Conservation (phyloP, 306 rosid genomes). For the Inga laurina region DNA sequence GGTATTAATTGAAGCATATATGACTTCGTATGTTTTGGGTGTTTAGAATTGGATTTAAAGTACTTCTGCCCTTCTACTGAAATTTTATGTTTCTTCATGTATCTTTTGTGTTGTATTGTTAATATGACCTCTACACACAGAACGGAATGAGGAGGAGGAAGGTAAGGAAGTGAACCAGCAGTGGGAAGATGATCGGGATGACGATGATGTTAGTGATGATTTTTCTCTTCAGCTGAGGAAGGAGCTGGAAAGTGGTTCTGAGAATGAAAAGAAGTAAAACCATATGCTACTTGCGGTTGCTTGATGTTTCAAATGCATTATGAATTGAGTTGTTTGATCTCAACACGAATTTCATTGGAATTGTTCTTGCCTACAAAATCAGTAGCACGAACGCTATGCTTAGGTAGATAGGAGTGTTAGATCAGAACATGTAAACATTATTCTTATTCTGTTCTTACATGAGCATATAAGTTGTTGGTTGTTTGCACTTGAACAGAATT, state of each 20-base stretch:
- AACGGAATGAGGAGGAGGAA: conserved; percentile 79
- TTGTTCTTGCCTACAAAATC: conserved; percentile 10
- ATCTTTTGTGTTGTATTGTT: conserved; percentile 20
- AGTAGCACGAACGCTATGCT: conserved; percentile 21
- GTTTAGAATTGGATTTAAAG: neutral
- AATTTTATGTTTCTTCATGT: conserved; percentile 15
- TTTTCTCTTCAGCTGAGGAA: conserved; percentile 55
- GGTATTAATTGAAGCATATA: neutral
- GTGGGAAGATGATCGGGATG: conserved; percentile 99
- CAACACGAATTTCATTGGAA: neutral
- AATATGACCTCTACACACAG: conserved; percentile 39
- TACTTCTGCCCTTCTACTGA: neutral
- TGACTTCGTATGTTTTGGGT: conserved; percentile 2
- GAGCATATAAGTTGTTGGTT: conserved; percentile 16
- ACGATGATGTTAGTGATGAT: conserved; percentile 62
- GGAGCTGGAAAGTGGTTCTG: conserved; percentile 75
- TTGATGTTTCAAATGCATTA: conserved; percentile 19
- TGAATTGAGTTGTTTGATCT: conserved; percentile 26
- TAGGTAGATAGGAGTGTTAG: conserved; percentile 23
- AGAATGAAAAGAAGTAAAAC: conserved; percentile 48
- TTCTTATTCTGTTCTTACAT: conserved; percentile 12
- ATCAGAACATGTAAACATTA: conserved; percentile 2
- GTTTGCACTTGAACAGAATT: conserved; percentile 18
- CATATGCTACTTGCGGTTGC: conserved; percentile 12
- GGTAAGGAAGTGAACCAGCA: conserved; percentile 79